phyloP scores from a whole-genome alignment of 2,329 filamentous ascomycete genomes.

The Bertia moriformis region DNA sequence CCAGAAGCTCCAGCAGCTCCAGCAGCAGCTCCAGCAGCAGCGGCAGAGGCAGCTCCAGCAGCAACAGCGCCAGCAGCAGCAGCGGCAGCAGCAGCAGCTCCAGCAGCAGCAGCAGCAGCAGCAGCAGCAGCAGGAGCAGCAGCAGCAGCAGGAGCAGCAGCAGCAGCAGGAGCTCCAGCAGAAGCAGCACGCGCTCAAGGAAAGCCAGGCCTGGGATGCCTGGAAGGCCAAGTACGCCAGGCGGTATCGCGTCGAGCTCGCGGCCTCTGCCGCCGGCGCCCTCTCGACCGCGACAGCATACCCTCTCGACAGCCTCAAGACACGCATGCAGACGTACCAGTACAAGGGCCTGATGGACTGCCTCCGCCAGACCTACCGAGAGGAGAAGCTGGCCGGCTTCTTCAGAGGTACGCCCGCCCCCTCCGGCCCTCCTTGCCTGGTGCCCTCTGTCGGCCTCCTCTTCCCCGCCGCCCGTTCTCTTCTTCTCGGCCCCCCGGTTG shows the following conservation, averaged over 20 bases:
- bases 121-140: constrained; percentile 7
- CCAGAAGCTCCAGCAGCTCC: too few relatives aligned
- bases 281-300: constrained; percentile 71
- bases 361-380: constrained; percentile 60
- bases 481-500: constrained; percentile 6
- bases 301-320: constrained; percentile 78
- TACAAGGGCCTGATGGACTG: constrained; percentile 64
- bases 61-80: too few relatives aligned
- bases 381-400: constrained; percentile 61
- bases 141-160: constrained; percentile 6
- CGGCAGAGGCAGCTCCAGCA: too few relatives aligned
- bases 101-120: constrained; percentile 6
- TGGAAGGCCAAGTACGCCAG: too few relatives aligned
- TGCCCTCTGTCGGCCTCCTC: background rate
- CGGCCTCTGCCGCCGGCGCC: constrained; percentile 63
- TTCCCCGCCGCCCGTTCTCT: constrained; percentile 3
- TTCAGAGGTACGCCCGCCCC: constrained; percentile 55
- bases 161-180: constrained; percentile 4
- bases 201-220: constrained; percentile 13
- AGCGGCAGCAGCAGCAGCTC: too few relatives aligned
- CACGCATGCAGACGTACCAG: constrained; percentile 75
- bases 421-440: constrained; percentile 3
- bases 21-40: too few relatives aligned
- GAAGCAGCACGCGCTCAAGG: constrained; percentile 16
- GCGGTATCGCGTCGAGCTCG: constrained; percentile 28